Evolutionary conservation across 1,284 basidiomycete species (phyloP).

Genomic region (Lentinula novae-zelandiae): DNA sequence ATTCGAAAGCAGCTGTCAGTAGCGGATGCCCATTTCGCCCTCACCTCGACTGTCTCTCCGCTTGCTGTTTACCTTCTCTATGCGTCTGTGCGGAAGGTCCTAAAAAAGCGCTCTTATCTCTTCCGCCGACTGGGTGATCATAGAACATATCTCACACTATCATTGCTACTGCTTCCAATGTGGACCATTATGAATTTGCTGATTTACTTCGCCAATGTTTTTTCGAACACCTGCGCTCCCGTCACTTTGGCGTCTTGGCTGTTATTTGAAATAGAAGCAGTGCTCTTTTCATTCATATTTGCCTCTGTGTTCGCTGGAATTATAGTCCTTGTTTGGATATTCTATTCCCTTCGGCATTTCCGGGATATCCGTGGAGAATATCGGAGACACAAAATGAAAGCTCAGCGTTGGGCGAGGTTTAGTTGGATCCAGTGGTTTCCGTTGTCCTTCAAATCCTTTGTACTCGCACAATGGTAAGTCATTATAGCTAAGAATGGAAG

Average conservation of each 20-base stretch:
- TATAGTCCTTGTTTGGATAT: conserved; percentile 9
- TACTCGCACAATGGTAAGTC: conserved; percentile 12
- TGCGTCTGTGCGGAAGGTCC: conserved; percentile 3
- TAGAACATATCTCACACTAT: conserved; percentile 1
- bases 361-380: conserved; percentile 13
- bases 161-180: conserved; percentile 1
- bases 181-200: conserved; percentile 10
- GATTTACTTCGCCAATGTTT: conserved; percentile 10
- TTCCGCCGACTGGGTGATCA: conserved; percentile 10
- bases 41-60: conserved; percentile 14
- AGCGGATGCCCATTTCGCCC: conserved; percentile 15
- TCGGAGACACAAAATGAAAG: conserved; percentile 13
- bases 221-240: background rate
- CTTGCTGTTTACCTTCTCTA: conserved; percentile 14
- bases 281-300: conserved; percentile 4
- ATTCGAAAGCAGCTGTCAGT: conserved; percentile 10
- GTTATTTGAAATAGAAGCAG: background rate
- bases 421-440: conserved; percentile 6
- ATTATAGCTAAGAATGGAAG: background rate
- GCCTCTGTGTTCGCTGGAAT: background rate
- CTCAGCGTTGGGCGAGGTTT: conserved; percentile 7
- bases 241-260: conserved; percentile 10
- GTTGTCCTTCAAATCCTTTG: conserved; percentile 6
- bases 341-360: conserved; percentile 14
- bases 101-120: conserved; percentile 7